Base-by-base conservation (phyloP, 805 yeast genomes). In the Dipodascopsis uninucleata region DNA sequence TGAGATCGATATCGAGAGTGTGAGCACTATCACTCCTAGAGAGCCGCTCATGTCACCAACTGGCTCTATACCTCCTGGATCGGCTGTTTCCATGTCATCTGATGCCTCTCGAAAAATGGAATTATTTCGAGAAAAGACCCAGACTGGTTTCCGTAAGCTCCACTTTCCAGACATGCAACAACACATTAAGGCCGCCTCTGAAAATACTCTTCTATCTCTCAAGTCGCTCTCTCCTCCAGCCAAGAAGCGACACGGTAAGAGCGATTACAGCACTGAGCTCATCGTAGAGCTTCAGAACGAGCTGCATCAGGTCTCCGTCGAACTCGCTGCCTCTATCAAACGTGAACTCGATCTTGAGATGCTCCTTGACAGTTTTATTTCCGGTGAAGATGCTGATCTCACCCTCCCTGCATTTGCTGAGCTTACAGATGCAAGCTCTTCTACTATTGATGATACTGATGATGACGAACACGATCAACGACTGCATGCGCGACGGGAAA, bases 321-420 rank as follows among this genome's bases (percentile, higher is more conserved):
- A 52, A 22, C 55, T 52, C 16, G 57, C 57, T 4, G 17, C 32
- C 8, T 49, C 57, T 9, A 40, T 52, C 31, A 52, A 52, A 41
- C 47, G 57, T 6, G 57, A 52, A 22, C 31, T 52, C 24, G 56
- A 52, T 16, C 36, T 52, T 17, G 57, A 52, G 45, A 38, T 35
- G 36, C 33, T 49, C 20, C 43, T 49, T 2, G 48, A 47, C 21
- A 43, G 47, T 28, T 52, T 20, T 36, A 53, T 43, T 12, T 45
- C 56, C 6, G 39, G 48, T 4, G 39, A 37, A 10, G 53, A 45
- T n/a, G 43, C 24, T 1, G 24, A 26, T 22, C 26, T 26, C 28
- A 34, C 28, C 36, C 31, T 12, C 7, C 47, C 5, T 44, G 26
- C 29, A 14, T 35, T 14, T 3, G 34, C 34, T n/a, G 52, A 39